Conservation (phyloP, 225 moss, liverwort and hornwort species). For the Neckera pumila region DNA sequence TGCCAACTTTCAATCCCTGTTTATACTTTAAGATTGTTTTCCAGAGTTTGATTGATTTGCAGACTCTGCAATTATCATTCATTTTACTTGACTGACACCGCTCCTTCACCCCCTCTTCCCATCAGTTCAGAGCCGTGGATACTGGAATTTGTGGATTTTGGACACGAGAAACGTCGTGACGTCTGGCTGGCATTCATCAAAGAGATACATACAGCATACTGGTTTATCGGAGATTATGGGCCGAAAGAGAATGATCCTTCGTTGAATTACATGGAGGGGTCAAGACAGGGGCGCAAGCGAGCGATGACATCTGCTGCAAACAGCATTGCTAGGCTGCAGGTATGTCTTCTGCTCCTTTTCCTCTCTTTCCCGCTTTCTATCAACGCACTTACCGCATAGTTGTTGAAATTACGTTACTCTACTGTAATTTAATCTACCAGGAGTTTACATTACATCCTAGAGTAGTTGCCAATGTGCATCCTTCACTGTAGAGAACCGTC, state of each 20-base stretch:
- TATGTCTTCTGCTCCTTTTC: not conserved
- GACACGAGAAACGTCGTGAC: slow-evolving; percentile 63
- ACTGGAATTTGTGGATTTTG: slow-evolving; percentile 92
- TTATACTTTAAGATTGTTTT: not conserved
- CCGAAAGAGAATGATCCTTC: slow-evolving; percentile 62
- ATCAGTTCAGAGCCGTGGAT: slow-evolving; percentile 86
- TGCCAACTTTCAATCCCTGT: not conserved
- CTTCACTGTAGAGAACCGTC: not conserved
- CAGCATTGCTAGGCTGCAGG: slow-evolving; percentile 74
- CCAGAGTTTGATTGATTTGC: not conserved
- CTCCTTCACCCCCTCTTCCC: not conserved
- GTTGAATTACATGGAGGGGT: slow-evolving; percentile 56
- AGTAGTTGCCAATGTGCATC: not conserved
- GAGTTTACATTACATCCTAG: not conserved
- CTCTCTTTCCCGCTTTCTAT: not conserved
- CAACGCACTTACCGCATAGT: not conserved
- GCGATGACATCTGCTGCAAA: slow-evolving; percentile 26
- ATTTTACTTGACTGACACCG: not conserved
- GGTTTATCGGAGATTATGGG: slow-evolving; percentile 74
- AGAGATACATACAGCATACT: slow-evolving; percentile 47
- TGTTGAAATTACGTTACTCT: not conserved
- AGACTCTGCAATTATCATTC: not conserved
- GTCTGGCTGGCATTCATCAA: slow-evolving; percentile 58
- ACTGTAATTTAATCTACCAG: no score
- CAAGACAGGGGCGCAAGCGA: slow-evolving; percentile 55